Evolutionary conservation across 106 monocot genomes (phyloP).

Genomic region (Dendrobium nobile): DNA sequence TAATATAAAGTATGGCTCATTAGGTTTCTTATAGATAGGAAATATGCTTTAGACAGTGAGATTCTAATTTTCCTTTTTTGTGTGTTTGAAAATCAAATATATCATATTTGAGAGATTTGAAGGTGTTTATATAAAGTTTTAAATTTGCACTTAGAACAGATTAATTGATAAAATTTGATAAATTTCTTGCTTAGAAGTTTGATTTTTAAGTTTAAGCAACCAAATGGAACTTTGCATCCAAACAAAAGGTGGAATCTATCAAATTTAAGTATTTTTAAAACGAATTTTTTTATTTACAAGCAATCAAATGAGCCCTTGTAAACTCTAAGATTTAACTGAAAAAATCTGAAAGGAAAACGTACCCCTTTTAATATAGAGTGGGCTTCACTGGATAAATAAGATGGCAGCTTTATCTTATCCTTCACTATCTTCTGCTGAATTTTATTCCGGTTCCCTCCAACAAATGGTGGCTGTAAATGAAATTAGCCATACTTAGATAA

Average conservation of each 20-base stretch:
- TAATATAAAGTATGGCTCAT: no score
- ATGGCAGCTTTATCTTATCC: constrained; percentile 89
- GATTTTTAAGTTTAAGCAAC: not conserved
- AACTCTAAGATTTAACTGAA: not conserved
- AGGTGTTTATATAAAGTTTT: no score
- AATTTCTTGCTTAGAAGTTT: no score
- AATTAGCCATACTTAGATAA: not conserved
- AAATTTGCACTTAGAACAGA: no score
- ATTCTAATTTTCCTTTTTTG: no score
- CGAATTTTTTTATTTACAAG: no score
- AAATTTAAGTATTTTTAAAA: not conserved
- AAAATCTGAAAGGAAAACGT: constrained; percentile 8
- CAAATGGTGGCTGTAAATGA: constrained; percentile 71
- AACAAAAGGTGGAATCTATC: not conserved
- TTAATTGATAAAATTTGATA: no score
- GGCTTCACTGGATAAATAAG: constrained; percentile 73
- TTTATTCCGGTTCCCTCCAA: constrained; percentile 63
- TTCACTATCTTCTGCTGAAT: constrained; percentile 90
- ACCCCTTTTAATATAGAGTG: constrained; percentile 90
- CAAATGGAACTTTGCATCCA: not conserved
- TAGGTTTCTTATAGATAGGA: no score
- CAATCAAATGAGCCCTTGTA: no score
- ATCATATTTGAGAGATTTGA: no score
- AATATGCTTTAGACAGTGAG: no score
- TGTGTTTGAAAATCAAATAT: no score